phyloP scores from a whole-genome alignment of 768 basidiomycete species.

The Amanita phalloides region DNA sequence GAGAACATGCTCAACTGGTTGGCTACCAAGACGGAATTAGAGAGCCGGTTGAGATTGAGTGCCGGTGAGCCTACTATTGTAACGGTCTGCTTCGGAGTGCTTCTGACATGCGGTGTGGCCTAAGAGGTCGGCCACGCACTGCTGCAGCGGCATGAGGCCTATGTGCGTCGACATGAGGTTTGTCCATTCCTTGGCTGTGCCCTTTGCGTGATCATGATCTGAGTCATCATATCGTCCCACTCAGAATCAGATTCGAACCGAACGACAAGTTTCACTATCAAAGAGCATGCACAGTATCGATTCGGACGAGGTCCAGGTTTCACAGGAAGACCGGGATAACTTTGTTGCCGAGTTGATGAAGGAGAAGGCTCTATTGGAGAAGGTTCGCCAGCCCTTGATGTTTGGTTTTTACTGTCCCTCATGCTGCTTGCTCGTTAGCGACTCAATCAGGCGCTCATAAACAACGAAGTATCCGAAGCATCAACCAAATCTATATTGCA shows the following conservation, averaged over 20 bases:
- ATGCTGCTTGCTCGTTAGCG: constrained; percentile 32
- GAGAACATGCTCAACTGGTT: constrained; percentile 55
- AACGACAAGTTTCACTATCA: neutral
- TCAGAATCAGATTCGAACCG: neutral
- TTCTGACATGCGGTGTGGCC: constrained; percentile 1
- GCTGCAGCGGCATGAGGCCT: constrained; percentile 77
- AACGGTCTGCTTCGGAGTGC: neutral
- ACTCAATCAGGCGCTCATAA: constrained; percentile 67
- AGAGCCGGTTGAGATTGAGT: constrained; percentile 70
- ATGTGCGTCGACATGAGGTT: constrained; percentile 65
- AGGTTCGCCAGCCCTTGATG: constrained; percentile 23
- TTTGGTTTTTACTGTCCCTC: neutral
- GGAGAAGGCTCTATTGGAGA: constrained; percentile 55
- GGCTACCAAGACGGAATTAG: constrained; percentile 56
- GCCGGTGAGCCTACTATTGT: constrained; percentile 50
- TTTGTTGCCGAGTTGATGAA: constrained; percentile 26
- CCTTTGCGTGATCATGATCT: neutral
- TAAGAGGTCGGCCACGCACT: constrained; percentile 87
- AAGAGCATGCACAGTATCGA: constrained; percentile 7
- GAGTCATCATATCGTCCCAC: neutral
- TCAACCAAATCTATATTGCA: constrained; percentile 65
- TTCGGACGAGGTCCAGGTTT: constrained; percentile 12
- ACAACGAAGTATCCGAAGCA: constrained; percentile 72
- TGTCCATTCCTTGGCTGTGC: constrained; percentile 11
- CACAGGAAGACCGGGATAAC: constrained; percentile 21